Percentiles rank a stretch among this genome's conserved stretches.
Conservation (phyloP, 768 basidiomycete species). For the Nidularia sp. region DNA sequence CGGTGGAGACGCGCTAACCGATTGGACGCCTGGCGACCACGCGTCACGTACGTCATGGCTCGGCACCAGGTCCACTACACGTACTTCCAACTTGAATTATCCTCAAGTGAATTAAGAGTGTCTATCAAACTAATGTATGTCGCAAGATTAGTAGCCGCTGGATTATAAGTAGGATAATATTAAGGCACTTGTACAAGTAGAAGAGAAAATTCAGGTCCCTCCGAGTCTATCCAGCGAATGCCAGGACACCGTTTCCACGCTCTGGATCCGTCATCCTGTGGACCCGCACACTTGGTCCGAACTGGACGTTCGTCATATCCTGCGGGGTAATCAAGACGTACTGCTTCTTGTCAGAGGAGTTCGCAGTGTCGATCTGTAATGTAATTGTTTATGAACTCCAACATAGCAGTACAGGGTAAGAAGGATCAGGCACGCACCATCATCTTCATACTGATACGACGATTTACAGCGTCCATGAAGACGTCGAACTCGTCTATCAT, state of each 20-base stretch:
- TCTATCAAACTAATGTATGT: too few relatives aligned
- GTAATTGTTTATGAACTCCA: neutral
- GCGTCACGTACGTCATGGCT: neutral
- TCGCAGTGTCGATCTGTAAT: conserved; percentile 81
- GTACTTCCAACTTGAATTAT: too few relatives aligned
- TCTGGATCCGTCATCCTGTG: conserved; percentile 78
- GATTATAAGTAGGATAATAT: neutral
- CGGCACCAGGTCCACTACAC: too few relatives aligned
- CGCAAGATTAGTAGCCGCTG: neutral
- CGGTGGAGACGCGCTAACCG: neutral
- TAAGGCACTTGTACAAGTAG: neutral
- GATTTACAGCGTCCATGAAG: conserved; percentile 93
- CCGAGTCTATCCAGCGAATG: conserved; percentile 13
- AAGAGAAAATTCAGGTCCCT: neutral
- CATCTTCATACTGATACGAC: conserved; percentile 93
- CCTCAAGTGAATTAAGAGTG: too few relatives aligned
- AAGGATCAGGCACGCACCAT: conserved; percentile 51
- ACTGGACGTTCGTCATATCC: conserved; percentile 72
- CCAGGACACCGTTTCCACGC: conserved; percentile 50
- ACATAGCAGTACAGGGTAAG: neutral
- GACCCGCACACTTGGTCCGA: conserved; percentile 70
- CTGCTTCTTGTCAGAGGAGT: conserved; percentile 82
- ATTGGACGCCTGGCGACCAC: neutral
- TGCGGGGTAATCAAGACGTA: conserved; percentile 97
- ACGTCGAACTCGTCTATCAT: conserved; percentile 91